Conservation (phyloP, 1,284 basidiomycete species). For the Peniophora sp. region DNA sequence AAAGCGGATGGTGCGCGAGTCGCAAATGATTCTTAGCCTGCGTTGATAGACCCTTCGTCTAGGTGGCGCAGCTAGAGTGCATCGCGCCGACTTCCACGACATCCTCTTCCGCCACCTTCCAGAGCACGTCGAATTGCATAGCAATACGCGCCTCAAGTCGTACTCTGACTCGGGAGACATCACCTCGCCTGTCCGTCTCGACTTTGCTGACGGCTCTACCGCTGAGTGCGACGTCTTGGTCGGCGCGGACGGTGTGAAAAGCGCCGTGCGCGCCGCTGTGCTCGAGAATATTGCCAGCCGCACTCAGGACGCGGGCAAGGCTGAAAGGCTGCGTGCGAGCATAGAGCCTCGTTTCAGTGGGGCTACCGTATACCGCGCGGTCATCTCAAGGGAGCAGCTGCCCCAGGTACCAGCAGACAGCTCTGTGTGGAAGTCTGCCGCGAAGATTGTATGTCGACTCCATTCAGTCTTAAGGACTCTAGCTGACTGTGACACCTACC, state of each 20-base stretch:
- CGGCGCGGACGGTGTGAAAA: constrained; percentile 38
- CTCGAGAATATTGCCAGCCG: constrained; percentile 12
- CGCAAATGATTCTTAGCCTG: not conserved
- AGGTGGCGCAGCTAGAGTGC: constrained; percentile 33
- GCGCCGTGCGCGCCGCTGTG: constrained; percentile 17
- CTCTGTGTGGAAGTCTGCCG: too few relatives aligned
- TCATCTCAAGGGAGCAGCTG: constrained; percentile 27
- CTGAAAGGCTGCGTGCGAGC: constrained; percentile 7
- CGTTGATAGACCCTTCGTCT: not conserved
- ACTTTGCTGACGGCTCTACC: constrained; percentile 32
- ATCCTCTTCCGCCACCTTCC: constrained; percentile 22
- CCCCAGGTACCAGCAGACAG: constrained; percentile 5
- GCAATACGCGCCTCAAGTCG: constrained; percentile 29
- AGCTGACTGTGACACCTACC: too few relatives aligned
- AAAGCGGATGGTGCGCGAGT: not conserved
- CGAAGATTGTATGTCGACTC: too few relatives aligned
- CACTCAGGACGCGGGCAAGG: constrained; percentile 10
- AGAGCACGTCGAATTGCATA: constrained; percentile 21
- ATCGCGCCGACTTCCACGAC: constrained; percentile 36
- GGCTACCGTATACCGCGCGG: constrained; percentile 27
- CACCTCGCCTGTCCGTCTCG: constrained; percentile 22
- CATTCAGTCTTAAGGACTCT: too few relatives aligned
- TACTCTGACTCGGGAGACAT: constrained; percentile 21
- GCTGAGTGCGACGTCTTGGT: constrained; percentile 36
- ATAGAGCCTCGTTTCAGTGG: constrained; percentile 32